A percentile compares a stretch with the other conserved stretches of the same genome.
phyloP scores from a whole-genome alignment of 345 rosid species.

The Melaleuca quinquenervia region DNA sequence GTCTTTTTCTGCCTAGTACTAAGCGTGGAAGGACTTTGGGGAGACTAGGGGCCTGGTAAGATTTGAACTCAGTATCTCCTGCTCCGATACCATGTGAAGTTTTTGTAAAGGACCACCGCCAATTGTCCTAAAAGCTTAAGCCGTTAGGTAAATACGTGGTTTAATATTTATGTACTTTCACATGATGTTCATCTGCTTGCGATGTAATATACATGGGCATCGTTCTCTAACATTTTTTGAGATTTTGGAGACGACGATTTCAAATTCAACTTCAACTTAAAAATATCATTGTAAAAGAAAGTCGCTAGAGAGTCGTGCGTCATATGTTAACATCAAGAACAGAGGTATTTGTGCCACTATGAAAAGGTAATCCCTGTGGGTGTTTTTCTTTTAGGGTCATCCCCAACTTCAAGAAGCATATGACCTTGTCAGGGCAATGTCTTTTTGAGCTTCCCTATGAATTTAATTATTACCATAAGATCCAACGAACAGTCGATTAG shows the following conservation, averaged over 20 bases:
- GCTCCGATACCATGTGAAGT: too few species aligned
- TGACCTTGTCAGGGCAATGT: slow-evolving; percentile 5
- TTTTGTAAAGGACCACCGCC: too few species aligned
- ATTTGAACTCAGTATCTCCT: too few species aligned
- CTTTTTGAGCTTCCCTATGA: slow-evolving; percentile 1
- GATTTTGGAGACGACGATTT: background rate
- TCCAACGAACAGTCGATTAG: background rate
- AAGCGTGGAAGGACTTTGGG: too few species aligned
- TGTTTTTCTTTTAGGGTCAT: background rate
- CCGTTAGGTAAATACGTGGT: too few species aligned
- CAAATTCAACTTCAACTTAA: background rate
- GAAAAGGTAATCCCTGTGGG: background rate
- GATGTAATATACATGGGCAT: background rate
- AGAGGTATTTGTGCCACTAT: slow-evolving; percentile 1
- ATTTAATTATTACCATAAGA: background rate
- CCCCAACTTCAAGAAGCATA: slow-evolving; percentile 7
- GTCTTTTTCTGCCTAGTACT: too few species aligned
- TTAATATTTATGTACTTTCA: too few species aligned
- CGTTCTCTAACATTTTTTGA: background rate
- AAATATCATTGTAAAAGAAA: background rate
- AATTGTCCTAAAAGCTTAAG: too few species aligned
- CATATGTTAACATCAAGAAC: background rate
- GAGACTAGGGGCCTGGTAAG: too few species aligned
- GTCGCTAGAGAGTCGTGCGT: background rate
- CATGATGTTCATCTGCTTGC: too few species aligned